Percentiles rank a stretch among this genome's conserved stretches.
These are phyloP conservation scores for Hypoxylon fuscum DNA, from an alignment of 495 filamentous ascomycete genomes.

Conservation along the genomic window DNA sequence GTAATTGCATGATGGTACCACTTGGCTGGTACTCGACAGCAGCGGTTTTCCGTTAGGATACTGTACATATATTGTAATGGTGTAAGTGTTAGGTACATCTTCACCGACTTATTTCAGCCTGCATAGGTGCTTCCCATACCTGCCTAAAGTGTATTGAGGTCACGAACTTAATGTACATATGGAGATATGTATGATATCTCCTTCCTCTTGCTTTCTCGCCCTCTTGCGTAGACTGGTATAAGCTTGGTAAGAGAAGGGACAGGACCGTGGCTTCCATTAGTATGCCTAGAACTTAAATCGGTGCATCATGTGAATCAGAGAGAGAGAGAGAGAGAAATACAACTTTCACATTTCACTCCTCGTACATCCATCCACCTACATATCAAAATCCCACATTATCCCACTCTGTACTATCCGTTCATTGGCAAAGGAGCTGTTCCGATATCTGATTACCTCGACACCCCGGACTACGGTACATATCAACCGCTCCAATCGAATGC, in stretches of 20 bases:
- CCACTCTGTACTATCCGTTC: slow-evolving; percentile 30
- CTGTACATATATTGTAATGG: no score
- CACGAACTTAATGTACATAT: not conserved
- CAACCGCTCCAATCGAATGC: slow-evolving; percentile 35
- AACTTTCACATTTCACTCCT: not conserved
- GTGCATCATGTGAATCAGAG: no score
- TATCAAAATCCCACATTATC: slow-evolving; percentile 36
- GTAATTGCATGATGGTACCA: slow-evolving; percentile 14
- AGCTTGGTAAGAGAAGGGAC: no score
- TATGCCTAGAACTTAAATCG: slow-evolving; percentile 1
- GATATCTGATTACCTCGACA: slow-evolving; percentile 24
- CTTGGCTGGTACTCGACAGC: not conserved
- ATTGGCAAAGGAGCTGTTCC: slow-evolving; percentile 23
- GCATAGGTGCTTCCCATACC: not conserved
- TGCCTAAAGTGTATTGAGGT: not conserved
- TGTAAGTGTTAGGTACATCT: not conserved
- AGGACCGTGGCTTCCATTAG: no score
- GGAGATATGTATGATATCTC: not conserved
- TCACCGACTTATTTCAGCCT: slow-evolving; percentile 9
- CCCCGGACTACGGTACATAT: slow-evolving; percentile 24
- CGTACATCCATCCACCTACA: no score
- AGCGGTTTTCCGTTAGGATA: no score
- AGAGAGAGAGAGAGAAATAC: no score
- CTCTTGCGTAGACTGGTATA: no score
- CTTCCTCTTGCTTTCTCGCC: not conserved